A percentile compares a stretch with the other conserved stretches of the same genome.
These are phyloP conservation scores for Pyricularia sp. DNA, from an alignment of 2,329 filamentous ascomycete genomes.

Conservation along the genomic window DNA sequence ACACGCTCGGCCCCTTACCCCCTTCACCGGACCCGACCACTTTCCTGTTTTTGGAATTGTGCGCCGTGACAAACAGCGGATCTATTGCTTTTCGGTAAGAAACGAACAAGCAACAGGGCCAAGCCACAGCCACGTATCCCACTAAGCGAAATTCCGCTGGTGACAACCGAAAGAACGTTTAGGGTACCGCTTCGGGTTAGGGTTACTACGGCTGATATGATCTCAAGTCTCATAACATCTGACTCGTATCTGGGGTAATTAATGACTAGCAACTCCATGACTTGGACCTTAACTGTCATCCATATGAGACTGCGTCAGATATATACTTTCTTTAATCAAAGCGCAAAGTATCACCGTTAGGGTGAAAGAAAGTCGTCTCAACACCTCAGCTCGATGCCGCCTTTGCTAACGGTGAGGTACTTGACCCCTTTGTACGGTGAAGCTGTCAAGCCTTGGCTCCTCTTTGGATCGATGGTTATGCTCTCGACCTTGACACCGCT, in stretches of 20 bases:
- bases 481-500: slow-evolving; percentile 61
- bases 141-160: neutral
- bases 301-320: neutral
- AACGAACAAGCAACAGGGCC: neutral
- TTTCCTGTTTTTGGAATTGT: neutral
- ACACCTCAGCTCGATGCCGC: slow-evolving; percentile 55
- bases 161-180: neutral
- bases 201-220: neutral
- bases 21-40: neutral
- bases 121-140: neutral
- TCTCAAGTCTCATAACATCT: neutral
- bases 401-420: slow-evolving; percentile 71
- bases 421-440: slow-evolving; percentile 97
- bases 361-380: slow-evolving; percentile 16
- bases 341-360: neutral
- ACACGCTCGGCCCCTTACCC: neutral
- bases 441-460: slow-evolving; percentile 77
- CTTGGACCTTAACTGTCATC: neutral
- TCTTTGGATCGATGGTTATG: slow-evolving; percentile 62
- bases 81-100: neutral
- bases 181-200: neutral
- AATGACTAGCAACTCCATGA: neutral
- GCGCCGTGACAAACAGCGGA: neutral
- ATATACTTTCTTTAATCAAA: neutral
- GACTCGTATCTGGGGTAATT: neutral